These are phyloP conservation scores for Phytophthora pluvialis DNA, from an alignment of 352 stramenopile species.

Conservation along the genomic window DNA sequence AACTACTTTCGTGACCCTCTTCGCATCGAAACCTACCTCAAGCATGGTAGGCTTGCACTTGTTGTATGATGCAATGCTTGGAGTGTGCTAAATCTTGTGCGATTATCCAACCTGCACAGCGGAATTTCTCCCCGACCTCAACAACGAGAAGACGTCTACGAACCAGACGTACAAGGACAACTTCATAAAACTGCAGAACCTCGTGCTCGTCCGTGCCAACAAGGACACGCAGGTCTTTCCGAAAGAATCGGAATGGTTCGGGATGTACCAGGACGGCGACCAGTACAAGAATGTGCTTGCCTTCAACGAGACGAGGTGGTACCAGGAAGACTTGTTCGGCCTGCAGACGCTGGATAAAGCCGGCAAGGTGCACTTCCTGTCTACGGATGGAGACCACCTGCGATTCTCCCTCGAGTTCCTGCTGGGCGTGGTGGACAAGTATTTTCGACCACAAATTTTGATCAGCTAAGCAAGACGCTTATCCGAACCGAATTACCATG, in stretches of 20 bases:
- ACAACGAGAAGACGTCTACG: slow-evolving; percentile 86
- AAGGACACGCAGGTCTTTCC: slow-evolving; percentile 92
- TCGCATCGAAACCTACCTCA: slow-evolving; percentile 71
- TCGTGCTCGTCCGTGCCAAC: slow-evolving; percentile 91
- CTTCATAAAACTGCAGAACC: slow-evolving; percentile 83
- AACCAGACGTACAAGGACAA: slow-evolving; percentile 91
- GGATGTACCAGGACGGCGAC: slow-evolving; percentile 80
- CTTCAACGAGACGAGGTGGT: slow-evolving; percentile 95
- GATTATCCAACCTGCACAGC: slow-evolving; percentile 36
- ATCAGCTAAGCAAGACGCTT: slow-evolving; percentile 2
- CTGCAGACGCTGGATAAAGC: slow-evolving; percentile 84
- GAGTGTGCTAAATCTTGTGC: background rate
- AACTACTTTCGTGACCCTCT: slow-evolving; percentile 95
- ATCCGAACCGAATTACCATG: slow-evolving; percentile 5
- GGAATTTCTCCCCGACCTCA: slow-evolving; percentile 85
- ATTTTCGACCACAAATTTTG: slow-evolving; percentile 52
- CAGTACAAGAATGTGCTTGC: slow-evolving; percentile 71
- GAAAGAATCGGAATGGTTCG: slow-evolving; percentile 89
- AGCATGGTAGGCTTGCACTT: slow-evolving; percentile 48
- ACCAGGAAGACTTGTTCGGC: slow-evolving; percentile 92
- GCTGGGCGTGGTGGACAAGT: slow-evolving; percentile 82
- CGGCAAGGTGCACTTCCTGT: slow-evolving; percentile 91
- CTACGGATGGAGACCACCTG: slow-evolving; percentile 92
- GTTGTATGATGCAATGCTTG: background rate
- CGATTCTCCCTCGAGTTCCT: slow-evolving; percentile 88